Evolutionary conservation across 768 basidiomycete species (phyloP).

Genomic region (Podaxis mareebaensis): DNA sequence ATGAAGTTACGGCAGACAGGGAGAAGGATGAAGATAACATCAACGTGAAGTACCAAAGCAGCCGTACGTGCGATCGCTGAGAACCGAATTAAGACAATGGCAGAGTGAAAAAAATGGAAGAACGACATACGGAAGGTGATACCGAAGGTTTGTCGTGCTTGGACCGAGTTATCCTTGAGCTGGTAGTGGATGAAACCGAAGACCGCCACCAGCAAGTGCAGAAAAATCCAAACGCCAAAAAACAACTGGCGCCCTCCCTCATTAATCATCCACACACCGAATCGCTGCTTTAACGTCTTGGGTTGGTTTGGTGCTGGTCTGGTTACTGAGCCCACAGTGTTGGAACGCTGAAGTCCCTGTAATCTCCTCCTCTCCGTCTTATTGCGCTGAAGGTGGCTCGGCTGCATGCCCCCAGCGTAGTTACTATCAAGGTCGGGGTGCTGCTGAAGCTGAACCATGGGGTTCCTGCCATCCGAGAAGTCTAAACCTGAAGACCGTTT

Average conservation of each 20-base stretch:
- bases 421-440: constrained; percentile 46
- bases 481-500: constrained; percentile 66
- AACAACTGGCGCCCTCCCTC: constrained; percentile 82
- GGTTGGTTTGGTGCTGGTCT: constrained; percentile 34
- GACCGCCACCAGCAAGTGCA: constrained; percentile 75
- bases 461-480: constrained; percentile 56
- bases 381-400: constrained; percentile 73
- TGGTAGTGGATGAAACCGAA: constrained; percentile 81
- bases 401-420: constrained; percentile 29
- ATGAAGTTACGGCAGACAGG: constrained; percentile 96
- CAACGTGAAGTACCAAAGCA: constrained; percentile 88
- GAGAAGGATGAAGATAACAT: constrained; percentile 91
- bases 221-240: constrained; percentile 77
- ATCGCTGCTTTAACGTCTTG: constrained; percentile 43
- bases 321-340: constrained; percentile 35
- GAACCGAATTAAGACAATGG: constrained; percentile 33
- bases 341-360: constrained; percentile 78
- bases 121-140: constrained; percentile 69
- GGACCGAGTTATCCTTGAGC: constrained; percentile 72
- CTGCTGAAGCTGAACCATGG: constrained; percentile 44
- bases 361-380: constrained; percentile 81
- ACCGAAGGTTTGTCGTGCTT: constrained; percentile 73
- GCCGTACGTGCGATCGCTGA: constrained; percentile 85
- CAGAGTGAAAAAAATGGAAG: constrained; percentile 20
- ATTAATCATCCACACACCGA: constrained; percentile 90